Evolutionary conservation across 345 rosid genomes (phyloP), one percentile per base, ranked within the genome.

Genomic region (Camelina sativa): DNA sequence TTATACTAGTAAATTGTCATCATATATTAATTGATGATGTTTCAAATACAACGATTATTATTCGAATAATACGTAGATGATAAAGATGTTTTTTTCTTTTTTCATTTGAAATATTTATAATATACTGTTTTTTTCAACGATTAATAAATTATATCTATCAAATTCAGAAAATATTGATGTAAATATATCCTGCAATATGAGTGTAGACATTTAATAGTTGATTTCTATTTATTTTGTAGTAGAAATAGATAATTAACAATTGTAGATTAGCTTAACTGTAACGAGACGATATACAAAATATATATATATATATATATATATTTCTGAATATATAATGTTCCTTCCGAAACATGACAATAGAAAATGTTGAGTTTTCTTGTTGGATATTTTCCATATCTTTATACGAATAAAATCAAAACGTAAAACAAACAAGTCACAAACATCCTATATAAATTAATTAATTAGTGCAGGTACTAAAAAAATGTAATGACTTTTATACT

Each of bases 391-490:
- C 23, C 5, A 61, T 41, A 63, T 32, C 48, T 46, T 6, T 11
- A 8, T 28, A 20, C 4, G 28, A 74, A 73, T 65, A 43, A 56
- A 43, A 65, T 63, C 56, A 63, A 56, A 55, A 73, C 46, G 50
- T 65, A 55, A 57, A 53, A 63, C n/a, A 48, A 38, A 46, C 38
- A 34, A 55, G 11, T 19, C 28, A 11, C 41, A 58, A 58, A 54
- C 47, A 43, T 19, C 56, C 47, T 43, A 73, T 56, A 34, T 34
- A 34, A 28, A 28, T 28, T 28, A 61, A 15, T 1, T 70, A 32
- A 34, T 20, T 59, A 59, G 16, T 9, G 16, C 6, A 34, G 48
- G 35, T 48, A 35, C 32, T 22, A 72, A 48, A 19, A 75, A 67
- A 23, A 3, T 34, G 9, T 9, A 58, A 37, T 25, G 6, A 8